A percentile compares a stretch with the other conserved stretches of the same genome.
Evolutionary conservation across 225 moss, liverwort and hornwort species (phyloP).

Genomic region (Anthoceros angustus): DNA sequence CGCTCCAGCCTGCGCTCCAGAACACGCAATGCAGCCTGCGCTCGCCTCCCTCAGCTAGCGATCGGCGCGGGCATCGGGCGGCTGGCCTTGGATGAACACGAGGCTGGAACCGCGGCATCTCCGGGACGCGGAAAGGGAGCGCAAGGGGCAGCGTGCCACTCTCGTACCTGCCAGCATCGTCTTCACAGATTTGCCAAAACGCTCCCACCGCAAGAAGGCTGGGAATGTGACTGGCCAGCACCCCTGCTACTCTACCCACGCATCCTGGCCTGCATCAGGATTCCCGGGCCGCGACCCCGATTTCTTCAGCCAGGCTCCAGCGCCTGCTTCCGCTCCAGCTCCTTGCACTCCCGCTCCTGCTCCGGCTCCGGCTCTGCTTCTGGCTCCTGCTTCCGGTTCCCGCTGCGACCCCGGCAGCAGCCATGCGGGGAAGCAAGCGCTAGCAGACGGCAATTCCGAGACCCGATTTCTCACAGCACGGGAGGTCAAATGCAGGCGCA

Average conservation of each 20-base stretch:
- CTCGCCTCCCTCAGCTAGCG: not conserved
- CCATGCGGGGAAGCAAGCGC: too few relatives aligned
- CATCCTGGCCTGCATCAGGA: not conserved
- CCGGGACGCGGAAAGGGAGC: not conserved
- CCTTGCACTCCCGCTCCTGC: too few relatives aligned
- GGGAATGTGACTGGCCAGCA: not conserved
- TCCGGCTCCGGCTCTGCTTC: too few relatives aligned
- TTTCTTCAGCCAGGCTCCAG: not conserved
- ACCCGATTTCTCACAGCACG: too few relatives aligned
- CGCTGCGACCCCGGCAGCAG: too few relatives aligned
- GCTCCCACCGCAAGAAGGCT: not conserved
- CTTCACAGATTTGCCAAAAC: not conserved
- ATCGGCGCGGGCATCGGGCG: not conserved
- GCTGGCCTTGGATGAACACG: not conserved
- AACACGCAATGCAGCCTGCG: not conserved
- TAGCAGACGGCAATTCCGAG: too few relatives aligned
- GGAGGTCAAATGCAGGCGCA: too few relatives aligned
- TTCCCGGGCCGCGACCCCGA: not conserved
- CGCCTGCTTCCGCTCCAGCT: too few relatives aligned
- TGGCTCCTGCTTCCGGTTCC: too few relatives aligned
- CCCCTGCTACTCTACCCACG: not conserved
- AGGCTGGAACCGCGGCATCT: not conserved
- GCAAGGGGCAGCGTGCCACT: conserved; percentile 2
- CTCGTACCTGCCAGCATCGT: not conserved
- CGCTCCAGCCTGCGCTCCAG: not conserved